Evolutionary conservation across 768 basidiomycete species (phyloP).

Genomic region (Phlebiopsis flavidoalba): DNA sequence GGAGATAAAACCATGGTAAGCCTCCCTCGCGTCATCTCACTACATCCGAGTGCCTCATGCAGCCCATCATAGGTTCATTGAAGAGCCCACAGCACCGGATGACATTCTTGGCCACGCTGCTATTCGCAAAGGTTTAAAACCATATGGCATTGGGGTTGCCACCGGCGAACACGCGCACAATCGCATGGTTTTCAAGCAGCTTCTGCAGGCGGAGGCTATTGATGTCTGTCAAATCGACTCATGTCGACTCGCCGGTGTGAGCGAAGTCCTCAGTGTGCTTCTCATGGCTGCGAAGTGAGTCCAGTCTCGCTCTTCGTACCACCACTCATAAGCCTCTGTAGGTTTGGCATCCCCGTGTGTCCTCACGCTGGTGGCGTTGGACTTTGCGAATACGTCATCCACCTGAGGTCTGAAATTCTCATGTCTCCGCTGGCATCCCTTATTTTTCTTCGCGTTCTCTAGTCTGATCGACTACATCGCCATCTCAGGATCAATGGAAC

Average conservation of each 20-base stretch:
- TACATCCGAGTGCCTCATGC: background rate
- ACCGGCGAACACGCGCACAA: slow-evolving; percentile 96
- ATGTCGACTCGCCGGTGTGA: slow-evolving; percentile 89
- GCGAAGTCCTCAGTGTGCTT: slow-evolving; percentile 85
- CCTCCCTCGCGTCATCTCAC: background rate
- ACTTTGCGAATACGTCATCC: slow-evolving; percentile 88
- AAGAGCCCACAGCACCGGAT: slow-evolving; percentile 91
- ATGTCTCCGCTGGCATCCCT: background rate
- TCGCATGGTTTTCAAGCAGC: slow-evolving; percentile 92
- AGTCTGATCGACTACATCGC: slow-evolving; percentile 89
- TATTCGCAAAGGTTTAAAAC: slow-evolving; percentile 72
- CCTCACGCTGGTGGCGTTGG: slow-evolving; percentile 96
- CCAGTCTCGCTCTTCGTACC: background rate
- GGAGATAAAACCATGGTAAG: slow-evolving; percentile 81
- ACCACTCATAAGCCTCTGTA: slow-evolving; percentile 20
- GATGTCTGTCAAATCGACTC: slow-evolving; percentile 96
- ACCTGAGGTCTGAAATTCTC: slow-evolving; percentile 49
- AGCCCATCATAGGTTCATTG: slow-evolving; percentile 70
- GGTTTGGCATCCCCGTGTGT: slow-evolving; percentile 81
- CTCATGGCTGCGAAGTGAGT: slow-evolving; percentile 84
- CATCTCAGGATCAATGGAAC: slow-evolving; percentile 87
- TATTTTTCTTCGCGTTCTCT: slow-evolving; percentile 20
- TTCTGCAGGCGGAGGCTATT: slow-evolving; percentile 86
- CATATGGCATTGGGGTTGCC: slow-evolving; percentile 81
- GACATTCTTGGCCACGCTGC: slow-evolving; percentile 84